Conservation (phyloP, 495 filamentous ascomycete genomes). For the Penicillium angulare region DNA sequence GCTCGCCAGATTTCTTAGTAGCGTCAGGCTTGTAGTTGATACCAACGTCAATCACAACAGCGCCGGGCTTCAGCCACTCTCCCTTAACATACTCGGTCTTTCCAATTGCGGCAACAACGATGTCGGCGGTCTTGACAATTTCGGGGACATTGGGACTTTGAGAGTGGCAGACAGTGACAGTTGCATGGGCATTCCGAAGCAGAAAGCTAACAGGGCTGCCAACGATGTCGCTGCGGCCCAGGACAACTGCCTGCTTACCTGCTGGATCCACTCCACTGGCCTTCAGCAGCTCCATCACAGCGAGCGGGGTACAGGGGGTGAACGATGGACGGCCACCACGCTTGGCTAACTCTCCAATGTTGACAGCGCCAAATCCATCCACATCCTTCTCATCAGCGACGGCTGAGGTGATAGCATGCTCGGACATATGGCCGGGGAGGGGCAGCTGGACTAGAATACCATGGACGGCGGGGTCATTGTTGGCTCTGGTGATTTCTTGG, state of each 20-base stretch:
- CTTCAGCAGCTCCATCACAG: slow-evolving; percentile 87
- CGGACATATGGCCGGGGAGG: slow-evolving; percentile 81
- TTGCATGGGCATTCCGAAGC: slow-evolving; percentile 91
- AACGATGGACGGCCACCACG: slow-evolving; percentile 85
- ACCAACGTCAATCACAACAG: slow-evolving; percentile 94
- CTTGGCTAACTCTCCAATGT: slow-evolving; percentile 96
- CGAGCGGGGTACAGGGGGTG: slow-evolving; percentile 92
- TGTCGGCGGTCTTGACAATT: slow-evolving; percentile 79
- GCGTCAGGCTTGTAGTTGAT: slow-evolving; percentile 95
- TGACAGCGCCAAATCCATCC: slow-evolving; percentile 89
- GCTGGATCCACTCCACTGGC: slow-evolving; percentile 78
- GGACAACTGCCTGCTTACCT: slow-evolving; percentile 92
- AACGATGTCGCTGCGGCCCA: slow-evolving; percentile 95
- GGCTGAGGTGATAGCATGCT: slow-evolving; percentile 83
- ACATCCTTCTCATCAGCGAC: slow-evolving; percentile 96
- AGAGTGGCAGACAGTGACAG: slow-evolving; percentile 94
- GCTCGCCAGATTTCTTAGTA: slow-evolving; percentile 88
- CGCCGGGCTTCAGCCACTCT: slow-evolving; percentile 91
- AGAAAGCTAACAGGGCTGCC: slow-evolving; percentile 95
- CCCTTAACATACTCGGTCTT: slow-evolving; percentile 84
- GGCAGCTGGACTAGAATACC: slow-evolving; percentile 95
- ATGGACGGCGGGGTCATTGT: slow-evolving; percentile 83
- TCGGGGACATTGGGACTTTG: slow-evolving; percentile 70
- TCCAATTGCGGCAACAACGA: slow-evolving; percentile 90
- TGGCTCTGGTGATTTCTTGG: slow-evolving; percentile 73